These are phyloP conservation scores for Daldinia sp. DNA, from an alignment of 2,329 filamentous ascomycete genomes.

Conservation along the genomic window DNA sequence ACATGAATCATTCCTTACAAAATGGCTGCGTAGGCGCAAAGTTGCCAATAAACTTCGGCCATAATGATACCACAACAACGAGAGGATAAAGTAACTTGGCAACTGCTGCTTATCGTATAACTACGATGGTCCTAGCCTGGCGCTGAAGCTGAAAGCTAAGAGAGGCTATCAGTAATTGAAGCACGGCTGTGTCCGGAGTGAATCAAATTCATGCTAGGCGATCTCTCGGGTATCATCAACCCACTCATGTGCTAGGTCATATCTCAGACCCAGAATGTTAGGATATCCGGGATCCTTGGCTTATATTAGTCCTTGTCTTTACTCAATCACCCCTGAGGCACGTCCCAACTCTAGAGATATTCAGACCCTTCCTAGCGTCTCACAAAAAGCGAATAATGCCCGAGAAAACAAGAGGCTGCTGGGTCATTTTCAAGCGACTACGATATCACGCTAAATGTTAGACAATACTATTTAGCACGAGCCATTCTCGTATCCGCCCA, in stretches of 20 bases:
- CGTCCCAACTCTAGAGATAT: background rate
- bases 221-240: background rate
- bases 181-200: background rate
- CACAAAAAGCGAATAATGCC: background rate
- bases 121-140: background rate
- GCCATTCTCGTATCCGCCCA: background rate
- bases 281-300: background rate
- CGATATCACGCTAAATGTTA: background rate
- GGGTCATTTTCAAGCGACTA: background rate
- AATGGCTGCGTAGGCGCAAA: background rate
- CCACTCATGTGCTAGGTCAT: conserved; percentile 1
- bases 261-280: background rate
- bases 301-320: background rate
- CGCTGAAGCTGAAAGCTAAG: conserved; percentile 8
- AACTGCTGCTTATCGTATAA: conserved; percentile 6
- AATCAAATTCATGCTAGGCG: background rate
- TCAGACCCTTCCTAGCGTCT: background rate
- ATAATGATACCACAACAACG: conserved; percentile 19
- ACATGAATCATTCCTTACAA: conserved; percentile 11
- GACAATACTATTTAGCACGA: background rate
- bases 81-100: conserved; percentile 10
- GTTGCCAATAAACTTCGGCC: background rate
- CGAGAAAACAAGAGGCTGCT: background rate
- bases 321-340: background rate
- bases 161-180: background rate